phyloP scores from a whole-genome alignment of 2,329 filamentous ascomycete genomes.

The Pseudogymnoascus sp. region DNA sequence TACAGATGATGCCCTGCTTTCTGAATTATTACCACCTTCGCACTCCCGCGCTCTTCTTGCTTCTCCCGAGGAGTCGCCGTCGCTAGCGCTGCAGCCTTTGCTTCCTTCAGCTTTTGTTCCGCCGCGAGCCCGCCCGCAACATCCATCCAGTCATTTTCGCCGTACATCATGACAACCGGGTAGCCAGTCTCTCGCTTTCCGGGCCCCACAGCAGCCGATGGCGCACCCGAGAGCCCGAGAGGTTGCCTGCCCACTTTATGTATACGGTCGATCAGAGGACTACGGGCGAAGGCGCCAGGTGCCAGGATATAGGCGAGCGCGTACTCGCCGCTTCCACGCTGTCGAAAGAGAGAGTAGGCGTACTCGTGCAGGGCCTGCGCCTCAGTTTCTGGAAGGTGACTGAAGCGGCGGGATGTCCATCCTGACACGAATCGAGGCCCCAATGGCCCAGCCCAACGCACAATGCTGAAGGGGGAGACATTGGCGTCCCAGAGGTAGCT shows the following conservation, averaged over 20 bases:
- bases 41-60: conserved; percentile 66
- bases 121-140: conserved; percentile 76
- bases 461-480: conserved; percentile 85
- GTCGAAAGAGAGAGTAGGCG: conserved; percentile 87
- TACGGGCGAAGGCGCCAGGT: conserved; percentile 84
- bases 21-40: conserved; percentile 72
- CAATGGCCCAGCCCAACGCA: conserved; percentile 81
- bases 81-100: conserved; percentile 52
- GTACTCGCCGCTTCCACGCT: conserved; percentile 89
- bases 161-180: conserved; percentile 90
- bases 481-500: conserved; percentile 96
- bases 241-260: conserved; percentile 75
- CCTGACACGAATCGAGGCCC: conserved; percentile 88
- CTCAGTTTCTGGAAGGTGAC: conserved; percentile 74
- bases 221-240: conserved; percentile 17
- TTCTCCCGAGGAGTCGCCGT: conserved; percentile 61
- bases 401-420: conserved; percentile 91
- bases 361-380: conserved; percentile 85
- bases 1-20: conserved; percentile 68
- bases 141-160: conserved; percentile 99
- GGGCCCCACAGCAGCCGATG: neutral
- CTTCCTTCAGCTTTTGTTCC: conserved; percentile 68
- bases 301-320: conserved; percentile 87
- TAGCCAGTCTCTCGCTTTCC: conserved; percentile 49
- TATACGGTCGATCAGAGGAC: conserved; percentile 80